Evolutionary conservation across 2,329 filamentous ascomycete species (phyloP).

Genomic region (Phialocephala subalpina): DNA sequence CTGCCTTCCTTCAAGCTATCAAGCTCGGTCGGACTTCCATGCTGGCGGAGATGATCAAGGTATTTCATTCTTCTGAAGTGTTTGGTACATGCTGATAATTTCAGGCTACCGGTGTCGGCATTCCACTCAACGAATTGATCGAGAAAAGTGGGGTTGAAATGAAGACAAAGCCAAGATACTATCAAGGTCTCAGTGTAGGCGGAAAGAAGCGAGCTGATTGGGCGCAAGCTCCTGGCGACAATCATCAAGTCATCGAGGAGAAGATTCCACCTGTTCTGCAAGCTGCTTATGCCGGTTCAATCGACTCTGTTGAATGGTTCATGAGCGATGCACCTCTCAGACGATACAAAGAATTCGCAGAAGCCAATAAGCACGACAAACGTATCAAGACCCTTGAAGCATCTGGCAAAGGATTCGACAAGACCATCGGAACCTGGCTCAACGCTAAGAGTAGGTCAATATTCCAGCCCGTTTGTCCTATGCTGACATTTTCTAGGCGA

Average conservation of each 20-base stretch:
- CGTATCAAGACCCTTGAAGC: slow-evolving; percentile 68
- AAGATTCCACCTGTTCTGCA: slow-evolving; percentile 66
- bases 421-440: slow-evolving; percentile 69
- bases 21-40: slow-evolving; percentile 60
- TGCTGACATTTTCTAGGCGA: slow-evolving; percentile 53
- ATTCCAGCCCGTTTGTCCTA: slow-evolving; percentile 20
- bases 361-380: slow-evolving; percentile 65
- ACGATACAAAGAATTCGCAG: slow-evolving; percentile 74
- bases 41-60: slow-evolving; percentile 69
- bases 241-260: slow-evolving; percentile 50
- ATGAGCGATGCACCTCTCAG: slow-evolving; percentile 73
- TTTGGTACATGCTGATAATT: background rate
- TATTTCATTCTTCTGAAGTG: background rate
- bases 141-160: slow-evolving; percentile 70
- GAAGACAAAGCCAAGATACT: slow-evolving; percentile 72
- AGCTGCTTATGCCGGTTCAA: slow-evolving; percentile 62
- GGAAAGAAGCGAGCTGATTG: slow-evolving; percentile 79
- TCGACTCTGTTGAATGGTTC: slow-evolving; percentile 82
- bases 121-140: slow-evolving; percentile 73
- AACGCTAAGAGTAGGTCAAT: slow-evolving; percentile 60
- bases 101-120: slow-evolving; percentile 66
- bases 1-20: slow-evolving; percentile 55
- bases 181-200: slow-evolving; percentile 79
- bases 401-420: slow-evolving; percentile 68
- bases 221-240: slow-evolving; percentile 70